These are phyloP conservation scores for Verbascum thapsus DNA, from an alignment of 257 asterid species.

Conservation along the genomic window DNA sequence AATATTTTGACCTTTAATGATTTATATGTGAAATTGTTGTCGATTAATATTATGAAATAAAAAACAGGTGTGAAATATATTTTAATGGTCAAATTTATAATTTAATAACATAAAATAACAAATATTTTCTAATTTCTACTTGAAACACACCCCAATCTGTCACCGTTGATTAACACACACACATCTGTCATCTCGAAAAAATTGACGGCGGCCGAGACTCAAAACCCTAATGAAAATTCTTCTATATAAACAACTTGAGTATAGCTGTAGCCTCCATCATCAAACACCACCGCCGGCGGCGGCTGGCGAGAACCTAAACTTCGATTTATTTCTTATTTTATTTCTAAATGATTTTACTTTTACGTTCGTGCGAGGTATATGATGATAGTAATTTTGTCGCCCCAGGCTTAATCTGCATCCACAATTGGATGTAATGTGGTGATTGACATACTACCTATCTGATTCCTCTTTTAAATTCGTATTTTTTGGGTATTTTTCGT, in stretches of 20 bases:
- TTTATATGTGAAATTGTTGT: too few relatives aligned
- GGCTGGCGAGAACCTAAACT: too few relatives aligned
- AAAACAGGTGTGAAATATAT: too few relatives aligned
- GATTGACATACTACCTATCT: conserved; percentile 44
- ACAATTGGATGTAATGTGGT: conserved; percentile 43
- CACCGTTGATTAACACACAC: conserved; percentile 1
- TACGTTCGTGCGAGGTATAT: conserved; percentile 29
- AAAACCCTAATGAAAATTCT: conserved; percentile 41
- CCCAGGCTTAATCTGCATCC: conserved; percentile 51
- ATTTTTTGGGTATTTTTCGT: not conserved
- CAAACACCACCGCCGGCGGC: too few relatives aligned
- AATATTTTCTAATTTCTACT: too few relatives aligned
- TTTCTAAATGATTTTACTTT: not conserved
- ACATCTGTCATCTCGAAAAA: too few relatives aligned
- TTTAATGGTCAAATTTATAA: too few relatives aligned
- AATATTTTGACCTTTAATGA: too few relatives aligned
- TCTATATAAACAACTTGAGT: conserved; percentile 32
- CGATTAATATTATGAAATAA: too few relatives aligned
- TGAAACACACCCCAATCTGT: conserved; percentile 2
- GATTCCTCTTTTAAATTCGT: conserved; percentile 23
- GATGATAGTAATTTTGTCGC: conserved; percentile 48
- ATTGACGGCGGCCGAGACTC: conserved; percentile 15
- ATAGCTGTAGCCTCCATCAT: too few relatives aligned
- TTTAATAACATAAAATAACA: too few relatives aligned
- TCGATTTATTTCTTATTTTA: too few relatives aligned